Evolutionary conservation across 768 basidiomycete species (phyloP), one percentile per base, ranked within the genome.

Genomic region (Boletus reticuloceps): DNA sequence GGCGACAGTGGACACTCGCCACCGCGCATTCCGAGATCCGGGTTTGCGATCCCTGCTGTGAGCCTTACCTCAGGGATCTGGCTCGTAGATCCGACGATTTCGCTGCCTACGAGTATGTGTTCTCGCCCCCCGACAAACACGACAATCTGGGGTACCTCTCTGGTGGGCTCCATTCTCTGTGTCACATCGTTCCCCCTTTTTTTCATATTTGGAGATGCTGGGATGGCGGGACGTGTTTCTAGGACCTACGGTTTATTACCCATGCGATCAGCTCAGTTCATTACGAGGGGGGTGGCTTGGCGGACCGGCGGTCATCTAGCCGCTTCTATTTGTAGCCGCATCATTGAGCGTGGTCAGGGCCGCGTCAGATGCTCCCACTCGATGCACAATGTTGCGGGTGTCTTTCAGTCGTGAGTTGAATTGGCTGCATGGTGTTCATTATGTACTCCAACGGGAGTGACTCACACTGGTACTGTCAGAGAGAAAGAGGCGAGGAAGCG

Each of bases 111-210:
- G 34, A 8, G 37, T 46, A n/a, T 53, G 34, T 43, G 20, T 13
- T 22, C 36, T 39, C 32, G 16, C 41, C 7, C 29, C 27, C 42
- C 49, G 50, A 53, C 47, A 46, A 32, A 46, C n/a, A 41, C 31
- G 55, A 53, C 55, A 40, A 65, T 58, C 58, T 62, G 63, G 60
- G 63, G 63, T 55, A 47, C 48, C 43, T 37, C 38, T 12, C 43
- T 51, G 39, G 29, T 27, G 27, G 19, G 46, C 61, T 66, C 65
- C 65, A 66, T 64, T 64, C 57, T 56, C 37, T 54, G 43, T 38
- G 53, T 40, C 44, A 46, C 27, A 16, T 47, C 22, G 7, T 25
- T 22, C 45, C 54, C 22, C 50, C 41, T 22, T 22, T 12, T 50
- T 54, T 53, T 64, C 31, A 32, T 51, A 29, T 49, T 32, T 14